Evolutionary conservation across 2,329 filamentous ascomycete genomes (phyloP).

Genomic region (Fusarium musae): DNA sequence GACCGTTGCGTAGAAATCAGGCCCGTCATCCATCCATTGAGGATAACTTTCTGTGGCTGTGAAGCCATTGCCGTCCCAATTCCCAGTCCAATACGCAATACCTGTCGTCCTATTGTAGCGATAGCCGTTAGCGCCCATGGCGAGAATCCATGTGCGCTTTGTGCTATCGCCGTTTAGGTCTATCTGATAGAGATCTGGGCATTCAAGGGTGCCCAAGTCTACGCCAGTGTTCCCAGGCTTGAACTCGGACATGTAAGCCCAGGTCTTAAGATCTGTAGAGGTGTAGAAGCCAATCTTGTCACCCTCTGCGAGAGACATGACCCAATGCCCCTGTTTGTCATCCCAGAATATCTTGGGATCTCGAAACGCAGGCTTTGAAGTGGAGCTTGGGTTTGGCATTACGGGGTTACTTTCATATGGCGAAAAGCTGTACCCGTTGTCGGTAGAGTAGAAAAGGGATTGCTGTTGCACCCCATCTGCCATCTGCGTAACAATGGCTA

Average conservation of each 20-base stretch:
- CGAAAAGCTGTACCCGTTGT: not conserved
- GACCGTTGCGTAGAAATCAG: not conserved
- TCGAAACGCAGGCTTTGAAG: not conserved
- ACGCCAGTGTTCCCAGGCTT: not conserved
- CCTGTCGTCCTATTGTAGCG: not conserved
- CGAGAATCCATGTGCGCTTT: not conserved
- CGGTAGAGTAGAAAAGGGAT: not conserved
- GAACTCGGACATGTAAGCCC: not conserved
- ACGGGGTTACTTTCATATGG: not conserved
- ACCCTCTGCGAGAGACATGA: not conserved
- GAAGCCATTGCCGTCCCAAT: fast-evolving
- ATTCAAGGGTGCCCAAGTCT: not conserved
- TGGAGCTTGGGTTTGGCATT: not conserved
- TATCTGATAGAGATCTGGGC: not conserved
- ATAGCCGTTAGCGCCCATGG: not conserved
- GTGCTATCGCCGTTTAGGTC: not conserved
- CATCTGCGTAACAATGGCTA: not conserved
- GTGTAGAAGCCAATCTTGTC: not conserved
- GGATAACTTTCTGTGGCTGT: not conserved
- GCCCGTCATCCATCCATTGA: not conserved
- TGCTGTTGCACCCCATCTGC: not conserved
- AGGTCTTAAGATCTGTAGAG: not conserved
- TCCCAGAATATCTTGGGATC: constrained; percentile 1
- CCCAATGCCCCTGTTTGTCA: not conserved
- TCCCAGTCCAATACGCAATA: not conserved